These are phyloP conservation scores for Candida morakotiae DNA, from an alignment of 805 yeast species.

Conservation along the genomic window DNA sequence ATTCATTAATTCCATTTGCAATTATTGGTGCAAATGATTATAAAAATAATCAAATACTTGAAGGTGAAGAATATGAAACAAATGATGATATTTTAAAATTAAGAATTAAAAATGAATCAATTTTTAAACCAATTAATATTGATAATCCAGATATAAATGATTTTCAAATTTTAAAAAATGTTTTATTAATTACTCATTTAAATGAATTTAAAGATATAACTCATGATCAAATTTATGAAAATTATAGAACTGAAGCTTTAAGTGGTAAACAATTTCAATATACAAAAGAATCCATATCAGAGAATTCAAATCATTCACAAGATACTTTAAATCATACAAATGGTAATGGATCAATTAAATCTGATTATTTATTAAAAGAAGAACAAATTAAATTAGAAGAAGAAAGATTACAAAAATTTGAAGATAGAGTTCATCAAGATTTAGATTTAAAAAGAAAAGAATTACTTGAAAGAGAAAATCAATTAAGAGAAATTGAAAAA, in stretches of 20 bases:
- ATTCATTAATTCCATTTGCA: conserved; percentile 63
- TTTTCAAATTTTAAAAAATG: conserved; percentile 73
- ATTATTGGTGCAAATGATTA: conserved; percentile 66
- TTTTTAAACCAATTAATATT: conserved; percentile 56
- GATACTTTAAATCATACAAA: neutral
- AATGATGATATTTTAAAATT: conserved; percentile 46
- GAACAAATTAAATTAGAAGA: conserved; percentile 88
- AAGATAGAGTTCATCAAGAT: conserved; percentile 86
- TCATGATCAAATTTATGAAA: conserved; percentile 82
- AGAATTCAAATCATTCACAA: neutral
- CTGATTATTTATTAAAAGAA: conserved; percentile 57
- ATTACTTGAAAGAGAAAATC: conserved; percentile 78
- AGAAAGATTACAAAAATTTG: conserved; percentile 80
- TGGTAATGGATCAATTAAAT: conserved; percentile 5
- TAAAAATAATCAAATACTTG: conserved; percentile 33
- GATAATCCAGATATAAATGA: conserved; percentile 76
- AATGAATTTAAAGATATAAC: conserved; percentile 87
- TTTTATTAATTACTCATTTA: conserved; percentile 77
- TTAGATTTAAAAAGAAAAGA: conserved; percentile 77
- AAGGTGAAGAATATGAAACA: conserved; percentile 13
- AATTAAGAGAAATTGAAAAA: conserved; percentile 76
- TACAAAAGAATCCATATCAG: conserved; percentile 2
- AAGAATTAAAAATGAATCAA: conserved; percentile 43
- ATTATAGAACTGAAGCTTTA: conserved; percentile 83
- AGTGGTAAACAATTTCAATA: conserved; percentile 55